phyloP scores from a whole-genome alignment of 768 basidiomycete species.

The Tricholomella constricta region DNA sequence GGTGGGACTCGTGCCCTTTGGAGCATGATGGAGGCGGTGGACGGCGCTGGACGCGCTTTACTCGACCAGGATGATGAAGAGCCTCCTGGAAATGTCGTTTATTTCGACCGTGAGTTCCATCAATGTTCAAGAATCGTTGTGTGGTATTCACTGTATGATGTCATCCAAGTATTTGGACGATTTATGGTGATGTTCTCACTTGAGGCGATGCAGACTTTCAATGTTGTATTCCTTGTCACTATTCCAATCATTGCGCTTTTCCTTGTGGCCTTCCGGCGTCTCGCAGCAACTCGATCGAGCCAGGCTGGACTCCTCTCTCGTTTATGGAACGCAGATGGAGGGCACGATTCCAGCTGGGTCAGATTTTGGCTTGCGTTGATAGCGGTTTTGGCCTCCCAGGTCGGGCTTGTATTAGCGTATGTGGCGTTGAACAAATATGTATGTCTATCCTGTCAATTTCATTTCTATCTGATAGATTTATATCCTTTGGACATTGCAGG shows the following conservation, averaged over 20 bases:
- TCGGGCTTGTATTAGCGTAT: conserved; percentile 48
- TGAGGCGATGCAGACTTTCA: conserved; percentile 49
- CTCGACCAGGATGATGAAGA: conserved; percentile 44
- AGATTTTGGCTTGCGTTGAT: conserved; percentile 66
- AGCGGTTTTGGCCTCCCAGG: conserved; percentile 46
- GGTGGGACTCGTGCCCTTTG: conserved; percentile 60
- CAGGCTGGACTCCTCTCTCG: conserved; percentile 3
- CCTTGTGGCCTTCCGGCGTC: conserved; percentile 28
- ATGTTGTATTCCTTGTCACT: conserved; percentile 61
- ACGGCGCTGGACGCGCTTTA: conserved; percentile 55
- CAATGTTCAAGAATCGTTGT: background rate
- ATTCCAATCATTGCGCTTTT: conserved; percentile 59
- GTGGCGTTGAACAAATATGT: conserved; percentile 65
- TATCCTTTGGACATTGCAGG: conserved; percentile 37
- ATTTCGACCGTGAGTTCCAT: conserved; percentile 67
- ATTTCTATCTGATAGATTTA: background rate
- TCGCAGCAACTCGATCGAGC: conserved; percentile 14
- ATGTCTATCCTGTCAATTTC: conserved; percentile 26
- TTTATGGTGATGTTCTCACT: conserved; percentile 58
- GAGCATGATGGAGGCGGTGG: conserved; percentile 75
- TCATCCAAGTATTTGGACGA: conserved; percentile 57
- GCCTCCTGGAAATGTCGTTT: conserved; percentile 44
- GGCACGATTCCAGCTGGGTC: conserved; percentile 36
- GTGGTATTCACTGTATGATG: conserved; percentile 3
- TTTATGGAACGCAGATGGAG: background rate